Evolutionary conservation across 1,139 yeast species (phyloP).

Genomic region (Pneumocystis canis): DNA sequence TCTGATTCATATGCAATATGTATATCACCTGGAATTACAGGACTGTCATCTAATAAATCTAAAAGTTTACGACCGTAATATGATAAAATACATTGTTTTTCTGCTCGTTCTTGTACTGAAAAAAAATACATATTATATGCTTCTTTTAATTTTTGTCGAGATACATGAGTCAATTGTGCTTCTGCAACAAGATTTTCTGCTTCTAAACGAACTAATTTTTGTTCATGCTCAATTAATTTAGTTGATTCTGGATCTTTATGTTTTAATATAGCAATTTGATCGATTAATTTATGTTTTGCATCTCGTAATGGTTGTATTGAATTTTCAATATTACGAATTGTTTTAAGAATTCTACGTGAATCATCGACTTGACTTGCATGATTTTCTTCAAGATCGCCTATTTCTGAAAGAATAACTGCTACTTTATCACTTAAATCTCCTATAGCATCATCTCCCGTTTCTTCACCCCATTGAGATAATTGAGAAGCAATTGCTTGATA

Average conservation of each 20-base stretch:
- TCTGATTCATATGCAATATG: conserved; percentile 14
- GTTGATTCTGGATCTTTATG: conserved; percentile 77
- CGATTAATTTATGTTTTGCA: conserved; percentile 73
- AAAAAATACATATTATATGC: conserved; percentile 76
- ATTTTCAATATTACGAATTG: conserved; percentile 71
- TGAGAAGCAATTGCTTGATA: conserved; percentile 75
- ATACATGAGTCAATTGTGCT: conserved; percentile 75
- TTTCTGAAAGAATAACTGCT: conserved; percentile 67
- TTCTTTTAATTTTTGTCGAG: conserved; percentile 75
- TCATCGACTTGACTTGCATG: conserved; percentile 77
- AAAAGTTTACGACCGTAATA: conserved; percentile 78
- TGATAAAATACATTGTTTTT: conserved; percentile 71
- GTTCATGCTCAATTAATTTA: conserved; percentile 67
- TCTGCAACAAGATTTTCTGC: conserved; percentile 84
- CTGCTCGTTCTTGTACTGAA: conserved; percentile 67
- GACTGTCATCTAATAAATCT: conserved; percentile 68
- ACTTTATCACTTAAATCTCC: conserved; percentile 74
- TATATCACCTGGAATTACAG: conserved; percentile 75
- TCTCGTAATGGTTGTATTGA: conserved; percentile 80
- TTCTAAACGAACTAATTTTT: conserved; percentile 79
- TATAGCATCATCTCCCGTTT: conserved; percentile 61
- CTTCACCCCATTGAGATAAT: conserved; percentile 40
- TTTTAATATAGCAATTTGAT: conserved; percentile 67
- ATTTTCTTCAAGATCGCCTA: conserved; percentile 79
- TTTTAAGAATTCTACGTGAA: conserved; percentile 66